Evolutionary conservation across 2,329 filamentous ascomycete species (phyloP), one percentile per base, ranked within the genome.

Genomic region (Sarocladiaceae sp.): DNA sequence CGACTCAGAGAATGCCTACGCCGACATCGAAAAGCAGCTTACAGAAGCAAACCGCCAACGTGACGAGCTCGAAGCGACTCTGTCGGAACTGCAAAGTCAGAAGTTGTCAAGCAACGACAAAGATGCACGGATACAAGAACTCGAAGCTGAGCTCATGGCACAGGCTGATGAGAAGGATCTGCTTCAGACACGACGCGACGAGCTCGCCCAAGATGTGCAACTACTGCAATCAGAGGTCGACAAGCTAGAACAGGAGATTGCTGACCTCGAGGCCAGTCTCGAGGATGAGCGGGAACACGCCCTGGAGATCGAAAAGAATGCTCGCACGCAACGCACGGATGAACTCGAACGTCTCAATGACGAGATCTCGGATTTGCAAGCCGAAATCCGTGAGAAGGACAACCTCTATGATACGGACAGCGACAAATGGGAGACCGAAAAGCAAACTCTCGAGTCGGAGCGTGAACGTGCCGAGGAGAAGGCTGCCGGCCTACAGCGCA

Each of bases 371-470:
- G 74, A 77, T 51, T 71, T 88, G 4, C 82, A 85, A 54, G 78
- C 82, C 18, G 80, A 86, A 56, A 75, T 88, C 28, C 79, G 83
- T 57, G 83, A 88, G 58, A 87, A 84, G 57, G 83, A 89, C 59
- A 85, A 84, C 46, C 74, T 86, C 33, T 85, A 86, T 67, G 83
- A 85, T 54, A 81, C 86, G 53, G 84, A 89, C 60, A 82, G 79
- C 64, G 86, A 90, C 56, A 83, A 84, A 59, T 90, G 87, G 86
- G 83, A 87, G 51, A 80, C 78, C 7, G 81, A 86, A 61, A 84
- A 77, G 60, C 79, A 82, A 29, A 79, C 77, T 36, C 70, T 91
- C 1, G 80, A 88, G 59, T 75, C 83, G 1, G 83, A 89, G 59
- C 82, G 81, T 51, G 77, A 83, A 47, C 78, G 79, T 52, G 83